Percentiles rank a stretch among this genome's conserved stretches.
phyloP scores from a whole-genome alignment of 352 stramenopile species.

The Globisporangium barbulae region DNA sequence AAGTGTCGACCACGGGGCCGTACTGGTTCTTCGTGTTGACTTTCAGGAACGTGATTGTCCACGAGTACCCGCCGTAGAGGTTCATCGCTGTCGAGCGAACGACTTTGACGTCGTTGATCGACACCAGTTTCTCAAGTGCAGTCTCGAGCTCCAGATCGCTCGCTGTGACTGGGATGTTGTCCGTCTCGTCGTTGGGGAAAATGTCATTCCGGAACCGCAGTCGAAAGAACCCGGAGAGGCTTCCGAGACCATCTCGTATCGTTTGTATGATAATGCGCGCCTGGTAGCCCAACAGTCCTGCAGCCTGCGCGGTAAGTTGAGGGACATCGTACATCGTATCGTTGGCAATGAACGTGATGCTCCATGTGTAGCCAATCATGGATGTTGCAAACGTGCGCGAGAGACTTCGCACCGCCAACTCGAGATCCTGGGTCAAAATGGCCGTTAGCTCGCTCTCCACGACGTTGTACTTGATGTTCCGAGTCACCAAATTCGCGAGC shows the following conservation, averaged over 20 bases:
- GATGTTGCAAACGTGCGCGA: slow-evolving; percentile 32
- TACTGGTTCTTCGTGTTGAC: slow-evolving; percentile 79
- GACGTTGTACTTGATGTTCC: slow-evolving; percentile 67
- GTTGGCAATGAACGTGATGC: slow-evolving; percentile 69
- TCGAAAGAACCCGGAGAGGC: slow-evolving; percentile 64
- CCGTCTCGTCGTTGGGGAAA: slow-evolving; percentile 72
- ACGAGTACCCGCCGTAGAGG: slow-evolving; percentile 72
- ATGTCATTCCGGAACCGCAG: slow-evolving; percentile 67
- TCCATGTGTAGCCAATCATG: slow-evolving; percentile 67
- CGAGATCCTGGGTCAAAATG: slow-evolving; percentile 66
- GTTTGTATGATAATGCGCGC: slow-evolving; percentile 47
- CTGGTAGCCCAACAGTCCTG: slow-evolving; percentile 56
- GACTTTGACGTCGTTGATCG: slow-evolving; percentile 63
- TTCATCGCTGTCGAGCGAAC: slow-evolving; percentile 68
- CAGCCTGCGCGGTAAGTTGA: slow-evolving; percentile 43
- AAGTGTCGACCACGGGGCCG: slow-evolving; percentile 58
- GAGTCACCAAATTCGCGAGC: slow-evolving; percentile 43
- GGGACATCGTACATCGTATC: slow-evolving; percentile 62
- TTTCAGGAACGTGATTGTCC: slow-evolving; percentile 78
- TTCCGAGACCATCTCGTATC: slow-evolving; percentile 52
- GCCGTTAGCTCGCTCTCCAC: slow-evolving; percentile 45
- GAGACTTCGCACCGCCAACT: slow-evolving; percentile 50
- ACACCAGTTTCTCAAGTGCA: slow-evolving; percentile 68
- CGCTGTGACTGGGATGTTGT: slow-evolving; percentile 57
- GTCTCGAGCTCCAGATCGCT: slow-evolving; percentile 50